Evolutionary conservation across 768 basidiomycete species (phyloP).

Genomic region (Chalciporus chontae): DNA sequence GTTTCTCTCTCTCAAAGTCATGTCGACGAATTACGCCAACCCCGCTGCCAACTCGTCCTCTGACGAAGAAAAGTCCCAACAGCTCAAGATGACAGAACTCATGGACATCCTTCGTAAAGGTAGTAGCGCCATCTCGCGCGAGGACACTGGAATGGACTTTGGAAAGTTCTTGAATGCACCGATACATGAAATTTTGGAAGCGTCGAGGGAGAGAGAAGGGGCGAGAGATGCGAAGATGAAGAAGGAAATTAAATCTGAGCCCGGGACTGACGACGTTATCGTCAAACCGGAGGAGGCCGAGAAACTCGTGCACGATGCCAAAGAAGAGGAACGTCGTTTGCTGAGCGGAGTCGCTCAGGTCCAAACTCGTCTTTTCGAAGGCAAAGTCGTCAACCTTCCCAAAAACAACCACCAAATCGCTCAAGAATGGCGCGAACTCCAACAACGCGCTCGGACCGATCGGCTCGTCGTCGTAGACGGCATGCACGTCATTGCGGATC

Average conservation of each 20-base stretch:
- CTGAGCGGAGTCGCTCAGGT: conserved; percentile 58
- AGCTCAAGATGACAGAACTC: conserved; percentile 43
- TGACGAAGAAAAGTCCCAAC: conserved; percentile 26
- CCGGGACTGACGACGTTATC: not conserved
- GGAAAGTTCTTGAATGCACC: conserved; percentile 42
- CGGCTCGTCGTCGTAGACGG: conserved; percentile 40
- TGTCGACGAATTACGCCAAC: conserved; percentile 41
- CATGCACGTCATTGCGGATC: conserved; percentile 30
- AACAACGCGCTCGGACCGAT: conserved; percentile 41
- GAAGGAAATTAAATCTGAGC: conserved; percentile 31
- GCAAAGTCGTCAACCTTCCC: conserved; percentile 34
- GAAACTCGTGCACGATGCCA: conserved; percentile 38
- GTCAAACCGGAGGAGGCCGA: conserved; percentile 21
- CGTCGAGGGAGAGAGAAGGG: conserved; percentile 42
- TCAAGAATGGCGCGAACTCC: conserved; percentile 42
- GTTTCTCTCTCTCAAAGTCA: conserved; percentile 61
- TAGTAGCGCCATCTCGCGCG: conserved; percentile 47
- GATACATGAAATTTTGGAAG: conserved; percentile 42
- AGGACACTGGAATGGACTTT: conserved; percentile 39
- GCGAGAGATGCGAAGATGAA: conserved; percentile 45
- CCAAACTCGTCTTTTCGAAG: conserved; percentile 56
- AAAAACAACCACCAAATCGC: conserved; percentile 43
- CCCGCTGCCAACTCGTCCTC: conserved; percentile 13
- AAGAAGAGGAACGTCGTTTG: conserved; percentile 51
- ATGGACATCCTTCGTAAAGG: conserved; percentile 56